These are phyloP conservation scores for Filobasidium floriforme DNA, from an alignment of 768 basidiomycete species.

Conservation along the genomic window DNA sequence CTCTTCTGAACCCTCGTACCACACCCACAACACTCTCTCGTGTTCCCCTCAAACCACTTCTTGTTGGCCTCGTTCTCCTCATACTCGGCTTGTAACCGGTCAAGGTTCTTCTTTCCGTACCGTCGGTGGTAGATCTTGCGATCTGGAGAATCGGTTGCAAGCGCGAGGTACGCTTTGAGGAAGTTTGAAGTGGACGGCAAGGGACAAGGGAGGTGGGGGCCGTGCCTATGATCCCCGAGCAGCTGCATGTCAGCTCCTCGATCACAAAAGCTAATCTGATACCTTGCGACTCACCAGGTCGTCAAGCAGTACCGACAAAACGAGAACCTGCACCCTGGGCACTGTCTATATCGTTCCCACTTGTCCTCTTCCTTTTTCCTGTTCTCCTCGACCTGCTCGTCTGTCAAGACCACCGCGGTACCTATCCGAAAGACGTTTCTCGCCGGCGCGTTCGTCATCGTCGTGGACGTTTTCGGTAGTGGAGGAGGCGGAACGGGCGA, in stretches of 20 bases:
- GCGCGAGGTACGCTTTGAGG: constrained; percentile 60
- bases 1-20: constrained; percentile 55
- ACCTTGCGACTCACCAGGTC: constrained; percentile 67
- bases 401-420: neutral
- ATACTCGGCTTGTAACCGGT: constrained; percentile 56
- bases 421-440: constrained; percentile 19
- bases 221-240: constrained; percentile 57
- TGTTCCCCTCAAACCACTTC: constrained; percentile 62
- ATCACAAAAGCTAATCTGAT: too few species aligned
- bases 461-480: constrained; percentile 15
- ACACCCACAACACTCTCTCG: constrained; percentile 65
- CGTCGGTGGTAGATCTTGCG: constrained; percentile 55
- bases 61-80: constrained; percentile 68
- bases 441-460: neutral
- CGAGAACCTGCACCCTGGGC: constrained; percentile 62
- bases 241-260: neutral
- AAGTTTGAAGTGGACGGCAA: constrained; percentile 61
- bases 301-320: constrained; percentile 77
- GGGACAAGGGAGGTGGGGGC: constrained; percentile 63
- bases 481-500: constrained; percentile 61
- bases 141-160: constrained; percentile 52
- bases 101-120: constrained; percentile 59
- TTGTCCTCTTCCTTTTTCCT: constrained; percentile 54
- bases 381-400: constrained; percentile 32
- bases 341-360: constrained; percentile 67